Evolutionary conservation across 2,329 filamentous ascomycete species (phyloP).

Genomic region (Fusarium xylarioides): DNA sequence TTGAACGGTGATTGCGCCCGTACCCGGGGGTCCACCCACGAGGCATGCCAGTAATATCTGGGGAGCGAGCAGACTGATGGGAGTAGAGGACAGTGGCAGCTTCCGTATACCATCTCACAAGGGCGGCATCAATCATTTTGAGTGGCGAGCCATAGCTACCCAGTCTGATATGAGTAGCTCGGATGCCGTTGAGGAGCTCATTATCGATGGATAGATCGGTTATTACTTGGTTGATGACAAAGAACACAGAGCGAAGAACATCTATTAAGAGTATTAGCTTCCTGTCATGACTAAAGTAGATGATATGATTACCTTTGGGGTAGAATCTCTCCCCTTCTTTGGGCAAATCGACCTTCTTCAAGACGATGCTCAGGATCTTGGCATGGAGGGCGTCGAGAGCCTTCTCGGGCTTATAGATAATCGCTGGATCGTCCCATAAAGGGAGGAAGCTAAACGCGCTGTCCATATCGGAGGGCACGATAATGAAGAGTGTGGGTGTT

Average conservation of each 20-base stretch:
- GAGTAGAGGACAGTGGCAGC: not conserved
- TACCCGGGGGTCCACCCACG: not conserved
- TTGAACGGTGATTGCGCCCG: not conserved
- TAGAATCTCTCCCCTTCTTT: not conserved
- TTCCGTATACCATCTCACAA: conserved; percentile 6
- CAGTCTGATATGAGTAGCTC: not conserved
- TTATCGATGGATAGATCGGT: conserved; percentile 3
- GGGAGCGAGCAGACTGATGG: not conserved
- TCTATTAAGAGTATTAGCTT: not conserved
- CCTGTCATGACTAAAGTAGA: not conserved
- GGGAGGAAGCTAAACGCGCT: conserved; percentile 37
- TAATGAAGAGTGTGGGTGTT: not conserved
- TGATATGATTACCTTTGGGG: not conserved
- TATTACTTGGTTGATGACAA: not conserved
- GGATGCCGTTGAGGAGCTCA: not conserved
- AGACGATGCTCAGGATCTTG: not conserved
- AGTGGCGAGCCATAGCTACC: not conserved
- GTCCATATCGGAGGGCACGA: conserved; percentile 25
- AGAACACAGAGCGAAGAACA: not conserved
- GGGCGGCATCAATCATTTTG: not conserved
- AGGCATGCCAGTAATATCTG: not conserved
- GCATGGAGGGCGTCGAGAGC: conserved; percentile 3
- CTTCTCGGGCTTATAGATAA: conserved; percentile 19
- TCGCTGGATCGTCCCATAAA: conserved; percentile 29
- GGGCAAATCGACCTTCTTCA: not conserved